phyloP scores from a whole-genome alignment of 805 yeast genomes.

The Suhomyces pyralidae region DNA sequence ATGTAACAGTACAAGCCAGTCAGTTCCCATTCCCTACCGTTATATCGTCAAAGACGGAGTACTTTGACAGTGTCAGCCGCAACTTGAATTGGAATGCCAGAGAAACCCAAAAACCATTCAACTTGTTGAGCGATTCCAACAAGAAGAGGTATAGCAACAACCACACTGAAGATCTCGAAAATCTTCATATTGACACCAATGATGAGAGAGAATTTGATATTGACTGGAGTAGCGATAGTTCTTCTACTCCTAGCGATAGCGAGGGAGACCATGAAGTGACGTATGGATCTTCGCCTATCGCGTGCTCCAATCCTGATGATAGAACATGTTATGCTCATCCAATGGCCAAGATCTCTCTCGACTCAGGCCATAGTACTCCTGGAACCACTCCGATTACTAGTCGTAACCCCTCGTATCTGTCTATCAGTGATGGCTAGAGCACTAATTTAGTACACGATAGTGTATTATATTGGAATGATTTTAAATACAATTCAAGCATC shows the following conservation, averaged over 20 bases:
- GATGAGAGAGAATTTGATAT: constrained; percentile 34
- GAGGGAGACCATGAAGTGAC: constrained; percentile 14
- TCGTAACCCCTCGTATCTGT: neutral
- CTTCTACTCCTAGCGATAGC: constrained; percentile 15
- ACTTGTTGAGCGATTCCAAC: constrained; percentile 55
- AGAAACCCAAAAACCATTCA: constrained; percentile 81
- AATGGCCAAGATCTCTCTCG: constrained; percentile 36
- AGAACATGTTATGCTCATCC: constrained; percentile 45
- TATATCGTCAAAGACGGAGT: constrained; percentile 66
- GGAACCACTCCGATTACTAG: neutral
- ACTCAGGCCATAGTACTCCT: constrained; percentile 2
- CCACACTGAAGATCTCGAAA: constrained; percentile 8
- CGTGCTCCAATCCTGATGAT: constrained; percentile 35
- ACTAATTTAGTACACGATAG: too few relatives aligned
- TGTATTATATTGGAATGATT: too few relatives aligned
- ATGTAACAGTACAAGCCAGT: constrained; percentile 79
- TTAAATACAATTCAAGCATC: too few relatives aligned
- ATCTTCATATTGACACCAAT: constrained; percentile 12
- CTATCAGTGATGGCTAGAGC: neutral
- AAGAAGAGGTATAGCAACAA: constrained; percentile 25
- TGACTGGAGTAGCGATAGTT: constrained; percentile 26
- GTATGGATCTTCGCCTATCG: neutral
- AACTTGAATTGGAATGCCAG: constrained; percentile 92
- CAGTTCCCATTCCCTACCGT: constrained; percentile 95
- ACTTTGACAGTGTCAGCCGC: constrained; percentile 80